Evolutionary conservation across 2,329 filamentous ascomycete genomes (phyloP), one percentile per base, ranked within the genome.

Genomic region (Dryadomyces sulphureus): DNA sequence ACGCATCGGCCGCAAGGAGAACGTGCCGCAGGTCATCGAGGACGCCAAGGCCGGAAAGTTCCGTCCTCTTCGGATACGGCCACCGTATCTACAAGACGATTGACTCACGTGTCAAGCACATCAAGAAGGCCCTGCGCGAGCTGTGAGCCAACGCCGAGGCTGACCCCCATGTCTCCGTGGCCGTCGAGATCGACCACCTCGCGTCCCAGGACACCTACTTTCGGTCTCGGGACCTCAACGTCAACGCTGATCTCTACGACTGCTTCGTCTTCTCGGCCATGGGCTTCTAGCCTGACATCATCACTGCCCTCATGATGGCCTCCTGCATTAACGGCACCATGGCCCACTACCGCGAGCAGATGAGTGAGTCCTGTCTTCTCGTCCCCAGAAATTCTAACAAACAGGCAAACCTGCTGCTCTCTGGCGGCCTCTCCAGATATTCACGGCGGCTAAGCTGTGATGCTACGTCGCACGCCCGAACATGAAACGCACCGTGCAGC

Each of bases 1-100:
- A 52, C 63, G 68, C 52, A 70, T 75, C 45, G 70, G 70, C 16
- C 64, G 59, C 1, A 64, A 66, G 2, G 67, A 70, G 38, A 70
- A 70, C 34, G 70, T 75, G 4, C 69, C 70, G 0, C 60, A 58
- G 0, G 67, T 72, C 45, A 71, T 75, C 57, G 56, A 62, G 2
- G 62, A 65, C 36, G 72, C 75, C 0, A 70, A 74, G 57, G 60
- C 54, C 51, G 62, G 67, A 4, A 69, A 75, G 56, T 61, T 65
- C 7, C 67, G 73, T n/a, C 7, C 63, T 76, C 2, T 72, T 73
- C 22, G 72, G 72, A 7, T 74, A 73, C 54, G 72, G 72, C 5
- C 72, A 76, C 58, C 64, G 70, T 20, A 66, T 73, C 21, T 73
- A 73, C 58, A 68, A 71, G 53, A 72, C 69, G 52, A 65, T 69